These are phyloP conservation scores for Alnus rubra DNA, from an alignment of 306 rosid genomes.

Conservation along the genomic window DNA sequence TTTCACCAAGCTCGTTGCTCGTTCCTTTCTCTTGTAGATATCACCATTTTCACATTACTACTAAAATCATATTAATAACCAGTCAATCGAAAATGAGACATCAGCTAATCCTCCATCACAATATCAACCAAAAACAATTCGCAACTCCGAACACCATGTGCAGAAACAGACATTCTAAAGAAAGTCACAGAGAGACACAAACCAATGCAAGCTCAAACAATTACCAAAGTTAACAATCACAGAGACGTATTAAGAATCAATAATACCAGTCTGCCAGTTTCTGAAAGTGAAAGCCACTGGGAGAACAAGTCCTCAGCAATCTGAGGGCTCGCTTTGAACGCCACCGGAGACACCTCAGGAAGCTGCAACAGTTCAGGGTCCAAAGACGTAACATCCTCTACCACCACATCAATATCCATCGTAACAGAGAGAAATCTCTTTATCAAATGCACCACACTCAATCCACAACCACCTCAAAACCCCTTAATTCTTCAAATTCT, in stretches of 20 bases:
- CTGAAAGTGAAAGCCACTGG: slow-evolving; percentile 86
- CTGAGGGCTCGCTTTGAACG: slow-evolving; percentile 57
- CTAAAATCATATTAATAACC: neutral
- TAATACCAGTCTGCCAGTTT: slow-evolving; percentile 69
- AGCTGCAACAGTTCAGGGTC: slow-evolving; percentile 81
- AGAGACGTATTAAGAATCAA: neutral
- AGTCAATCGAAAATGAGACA: neutral
- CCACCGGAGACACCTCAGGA: slow-evolving; percentile 62
- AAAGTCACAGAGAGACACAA: slow-evolving; percentile 5
- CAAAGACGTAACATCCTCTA: slow-evolving; percentile 45
- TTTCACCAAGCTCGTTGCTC: neutral
- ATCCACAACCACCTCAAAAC: slow-evolving; percentile 2
- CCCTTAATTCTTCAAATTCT: neutral
- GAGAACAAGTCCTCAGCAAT: slow-evolving; percentile 70
- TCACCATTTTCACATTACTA: neutral
- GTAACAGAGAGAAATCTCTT: neutral
- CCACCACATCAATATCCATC: slow-evolving; percentile 69
- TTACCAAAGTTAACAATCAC: neutral
- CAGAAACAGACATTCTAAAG: slow-evolving; percentile 1
- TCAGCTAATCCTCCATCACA: neutral
- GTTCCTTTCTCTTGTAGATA: neutral
- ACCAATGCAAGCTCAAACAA: slow-evolving; percentile 3
- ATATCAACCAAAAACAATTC: neutral
- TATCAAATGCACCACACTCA: neutral
- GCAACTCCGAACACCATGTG: neutral